Conservation (phyloP, 1,284 basidiomycete genomes). For the Irpex sp. region DNA sequence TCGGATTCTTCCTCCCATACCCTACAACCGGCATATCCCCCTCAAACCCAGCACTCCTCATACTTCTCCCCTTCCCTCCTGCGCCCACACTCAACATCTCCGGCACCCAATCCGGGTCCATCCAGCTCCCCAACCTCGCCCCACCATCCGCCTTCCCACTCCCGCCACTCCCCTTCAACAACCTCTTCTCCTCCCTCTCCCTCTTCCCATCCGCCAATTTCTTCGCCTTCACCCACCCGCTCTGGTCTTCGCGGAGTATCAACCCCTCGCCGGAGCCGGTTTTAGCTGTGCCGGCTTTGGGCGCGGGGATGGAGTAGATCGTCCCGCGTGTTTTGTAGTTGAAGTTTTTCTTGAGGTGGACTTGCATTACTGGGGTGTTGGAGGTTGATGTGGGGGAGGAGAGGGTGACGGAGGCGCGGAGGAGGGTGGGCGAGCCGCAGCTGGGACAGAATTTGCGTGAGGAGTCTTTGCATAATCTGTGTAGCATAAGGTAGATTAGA, state of each 20-base stretch:
- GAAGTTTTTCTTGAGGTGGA: slow-evolving; percentile 94
- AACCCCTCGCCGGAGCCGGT: slow-evolving; percentile 76
- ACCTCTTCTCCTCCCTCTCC: slow-evolving; percentile 74
- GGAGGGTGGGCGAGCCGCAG: slow-evolving; percentile 90
- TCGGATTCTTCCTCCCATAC: slow-evolving; percentile 84
- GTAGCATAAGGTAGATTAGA: neutral
- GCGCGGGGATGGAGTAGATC: slow-evolving; percentile 89
- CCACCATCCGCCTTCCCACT: slow-evolving; percentile 48
- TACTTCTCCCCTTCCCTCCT: slow-evolving; percentile 70
- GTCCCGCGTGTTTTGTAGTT: slow-evolving; percentile 93
- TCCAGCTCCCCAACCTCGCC: slow-evolving; percentile 72
- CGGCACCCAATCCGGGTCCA: slow-evolving; percentile 95
- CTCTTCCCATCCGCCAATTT: slow-evolving; percentile 69
- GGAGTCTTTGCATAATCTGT: slow-evolving; percentile 92
- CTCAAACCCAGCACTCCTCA: slow-evolving; percentile 46
- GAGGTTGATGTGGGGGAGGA: slow-evolving; percentile 58
- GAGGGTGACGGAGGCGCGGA: slow-evolving; percentile 90
- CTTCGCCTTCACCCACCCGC: slow-evolving; percentile 81
- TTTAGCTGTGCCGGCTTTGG: slow-evolving; percentile 88
- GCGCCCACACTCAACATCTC: slow-evolving; percentile 77
- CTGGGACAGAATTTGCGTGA: slow-evolving; percentile 97
- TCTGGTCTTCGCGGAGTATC: slow-evolving; percentile 88
- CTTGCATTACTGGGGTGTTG: slow-evolving; percentile 64
- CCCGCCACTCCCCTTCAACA: slow-evolving; percentile 61
- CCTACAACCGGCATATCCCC: slow-evolving; percentile 81